Evolutionary conservation across 768 basidiomycete genomes (phyloP).

Genomic region (Strobilomyces echinocephalus): DNA sequence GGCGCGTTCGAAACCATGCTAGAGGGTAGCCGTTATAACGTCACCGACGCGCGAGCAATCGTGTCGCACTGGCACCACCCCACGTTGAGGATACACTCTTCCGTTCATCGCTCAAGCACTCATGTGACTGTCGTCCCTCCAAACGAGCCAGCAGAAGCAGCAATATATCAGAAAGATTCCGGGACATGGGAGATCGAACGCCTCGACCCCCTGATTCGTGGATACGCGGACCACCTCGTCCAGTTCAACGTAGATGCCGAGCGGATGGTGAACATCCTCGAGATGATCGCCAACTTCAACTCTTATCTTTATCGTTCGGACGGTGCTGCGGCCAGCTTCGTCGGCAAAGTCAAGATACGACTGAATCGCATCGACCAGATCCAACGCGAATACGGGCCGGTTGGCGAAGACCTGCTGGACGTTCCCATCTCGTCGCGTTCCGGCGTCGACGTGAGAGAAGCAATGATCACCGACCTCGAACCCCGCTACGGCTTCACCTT

Average conservation of each 20-base stretch:
- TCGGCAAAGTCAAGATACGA: conserved; percentile 11
- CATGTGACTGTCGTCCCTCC: conserved; percentile 7
- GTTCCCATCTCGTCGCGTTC: neutral
- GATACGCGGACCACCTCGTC: conserved; percentile 4
- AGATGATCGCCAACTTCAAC: conserved; percentile 18
- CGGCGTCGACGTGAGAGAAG: conserved; percentile 8
- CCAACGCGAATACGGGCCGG: neutral
- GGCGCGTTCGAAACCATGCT: conserved; percentile 12
- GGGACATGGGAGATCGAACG: conserved; percentile 16
- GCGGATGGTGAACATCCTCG: conserved; percentile 3
- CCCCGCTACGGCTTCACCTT: conserved; percentile 14
- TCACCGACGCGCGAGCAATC: conserved; percentile 6
- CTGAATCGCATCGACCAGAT: conserved; percentile 5
- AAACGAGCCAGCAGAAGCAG: conserved; percentile 8
- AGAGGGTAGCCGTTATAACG: conserved; percentile 2
- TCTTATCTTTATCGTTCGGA: conserved; percentile 17
- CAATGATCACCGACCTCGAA: conserved; percentile 9
- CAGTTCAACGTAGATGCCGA: neutral
- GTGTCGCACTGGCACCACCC: conserved; percentile 13
- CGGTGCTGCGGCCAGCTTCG: conserved; percentile 2
- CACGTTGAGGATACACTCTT: conserved; percentile 7
- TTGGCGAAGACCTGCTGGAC: conserved; percentile 9
- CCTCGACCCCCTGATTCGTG: conserved; percentile 9
- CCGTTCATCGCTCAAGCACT: neutral
- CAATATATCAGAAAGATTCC: neutral